Evolutionary conservation across 495 filamentous ascomycete genomes (phyloP).

Genomic region (Tuber calosporum): DNA sequence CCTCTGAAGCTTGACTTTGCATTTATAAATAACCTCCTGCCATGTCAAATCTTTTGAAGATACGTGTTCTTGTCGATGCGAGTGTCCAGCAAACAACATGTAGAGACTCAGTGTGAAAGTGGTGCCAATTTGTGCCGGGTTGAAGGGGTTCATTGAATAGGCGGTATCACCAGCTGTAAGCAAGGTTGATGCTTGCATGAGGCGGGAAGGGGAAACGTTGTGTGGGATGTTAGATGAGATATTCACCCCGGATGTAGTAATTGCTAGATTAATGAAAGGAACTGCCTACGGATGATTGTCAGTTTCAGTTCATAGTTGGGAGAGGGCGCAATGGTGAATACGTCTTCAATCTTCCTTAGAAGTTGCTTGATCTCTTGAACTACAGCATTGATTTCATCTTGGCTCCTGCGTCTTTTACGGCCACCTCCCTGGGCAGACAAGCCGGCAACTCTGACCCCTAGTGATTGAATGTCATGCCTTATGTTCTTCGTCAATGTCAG

Average conservation of each 20-base stretch:
- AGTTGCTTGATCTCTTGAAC: slow-evolving; percentile 69
- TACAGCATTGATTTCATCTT: slow-evolving; percentile 60
- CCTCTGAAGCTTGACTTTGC: slow-evolving; percentile 63
- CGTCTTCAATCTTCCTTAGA: slow-evolving; percentile 76
- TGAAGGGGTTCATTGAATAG: slow-evolving; percentile 58
- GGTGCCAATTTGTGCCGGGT: slow-evolving; percentile 76
- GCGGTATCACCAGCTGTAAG: slow-evolving; percentile 81
- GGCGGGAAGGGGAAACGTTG: slow-evolving; percentile 79
- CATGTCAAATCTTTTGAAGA: slow-evolving; percentile 62
- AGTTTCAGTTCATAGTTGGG: background rate
- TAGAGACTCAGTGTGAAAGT: slow-evolving; percentile 85
- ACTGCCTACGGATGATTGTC: slow-evolving; percentile 50
- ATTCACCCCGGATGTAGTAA: slow-evolving; percentile 87
- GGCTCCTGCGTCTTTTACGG: slow-evolving; percentile 45
- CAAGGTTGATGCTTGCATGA: slow-evolving; percentile 90
- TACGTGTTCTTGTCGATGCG: slow-evolving; percentile 56
- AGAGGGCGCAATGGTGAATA: slow-evolving; percentile 9
- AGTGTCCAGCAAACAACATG: slow-evolving; percentile 88
- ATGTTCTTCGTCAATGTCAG: slow-evolving; percentile 77
- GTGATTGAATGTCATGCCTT: slow-evolving; percentile 76
- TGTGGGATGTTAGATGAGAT: slow-evolving; percentile 69
- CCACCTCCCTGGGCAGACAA: slow-evolving; percentile 52
- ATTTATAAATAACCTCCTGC: slow-evolving; percentile 98
- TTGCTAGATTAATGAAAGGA: slow-evolving; percentile 86
- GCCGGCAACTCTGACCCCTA: slow-evolving; percentile 70